Evolutionary conservation across 164 flowering plant species (phyloP), one percentile per base, ranked within the genome.

Genomic region (Stephania yunnanensis): DNA sequence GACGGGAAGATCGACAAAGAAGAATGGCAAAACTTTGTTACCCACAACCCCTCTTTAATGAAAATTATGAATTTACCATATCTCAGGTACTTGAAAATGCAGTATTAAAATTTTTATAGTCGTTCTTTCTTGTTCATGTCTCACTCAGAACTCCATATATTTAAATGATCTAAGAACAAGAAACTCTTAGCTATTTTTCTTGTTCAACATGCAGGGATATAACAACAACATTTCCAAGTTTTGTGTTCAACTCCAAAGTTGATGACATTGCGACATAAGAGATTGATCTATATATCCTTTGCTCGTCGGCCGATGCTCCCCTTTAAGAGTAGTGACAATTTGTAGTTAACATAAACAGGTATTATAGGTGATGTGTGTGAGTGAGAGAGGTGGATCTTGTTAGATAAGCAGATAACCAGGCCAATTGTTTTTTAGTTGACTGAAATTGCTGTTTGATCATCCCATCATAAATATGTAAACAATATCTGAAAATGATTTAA

Each of bases 151-250:
- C 55, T 10, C 15, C 11, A 8, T 48, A 5, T 70, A 58, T 25
- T 25, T 36, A 22, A 2, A 10, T 66, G 10, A 11, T 64, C 10
- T 22, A 3, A 9, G 66, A 17, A 44, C 36, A 22, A 48, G 45
- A 68, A 12, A 22, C 12, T 20, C 48, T 4, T 17, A 22, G 53
- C 46, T 75, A 44, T 63, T 30, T 36, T 66, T 29, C 58, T 2
- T 19, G 11, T 36, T 5, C 22, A 42, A 29, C 53, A 50, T 85
- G 88, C 94, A 95, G 97, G 93, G 98, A 93, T 74, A 93, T 95
- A 79, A 95, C 98, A 1, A 93, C 95, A 0, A 89, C 98, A 7
- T 95, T 95, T 77, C 98, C 97, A 11, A 94, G 97, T 81, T 94
- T 94, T 80, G 92, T 92, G 67, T 92, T 94, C 70, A 78, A 91